Percentiles rank a stretch among this genome's conserved stretches.
Evolutionary conservation across 768 basidiomycete genomes (phyloP).

Genomic region (Agaricus blazei): DNA sequence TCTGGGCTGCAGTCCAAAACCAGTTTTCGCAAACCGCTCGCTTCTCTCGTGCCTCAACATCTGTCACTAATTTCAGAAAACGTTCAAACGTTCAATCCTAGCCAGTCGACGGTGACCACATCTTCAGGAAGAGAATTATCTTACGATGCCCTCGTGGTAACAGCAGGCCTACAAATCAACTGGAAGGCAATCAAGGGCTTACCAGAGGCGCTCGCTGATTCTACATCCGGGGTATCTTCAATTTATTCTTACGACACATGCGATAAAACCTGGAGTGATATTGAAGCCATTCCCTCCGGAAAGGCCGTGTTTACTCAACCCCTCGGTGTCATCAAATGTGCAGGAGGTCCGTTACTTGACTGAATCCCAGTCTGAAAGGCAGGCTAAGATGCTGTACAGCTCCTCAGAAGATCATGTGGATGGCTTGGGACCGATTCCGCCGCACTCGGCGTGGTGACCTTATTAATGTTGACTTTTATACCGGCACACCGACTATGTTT

Average conservation of each 20-base stretch:
- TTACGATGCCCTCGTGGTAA: constrained; percentile 87
- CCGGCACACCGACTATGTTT: constrained; percentile 95
- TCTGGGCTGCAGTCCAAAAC: constrained; percentile 75
- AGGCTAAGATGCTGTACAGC: constrained; percentile 33
- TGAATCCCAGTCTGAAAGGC: background rate
- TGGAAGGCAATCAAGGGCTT: constrained; percentile 75
- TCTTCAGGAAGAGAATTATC: constrained; percentile 60
- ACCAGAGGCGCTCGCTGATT: constrained; percentile 68
- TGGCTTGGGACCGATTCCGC: constrained; percentile 83
- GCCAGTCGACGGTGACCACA: constrained; percentile 68
- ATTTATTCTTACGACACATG: constrained; percentile 90
- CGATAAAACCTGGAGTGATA: constrained; percentile 84
- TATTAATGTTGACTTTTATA: constrained; percentile 74
- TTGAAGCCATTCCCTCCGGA: constrained; percentile 70
- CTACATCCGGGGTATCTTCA: constrained; percentile 77
- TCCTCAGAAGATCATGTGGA: constrained; percentile 95
- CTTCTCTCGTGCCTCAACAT: constrained; percentile 68
- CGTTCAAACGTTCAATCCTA: constrained; percentile 71
- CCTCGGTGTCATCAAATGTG: constrained; percentile 88
- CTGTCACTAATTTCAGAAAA: constrained; percentile 69
- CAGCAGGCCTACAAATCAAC: constrained; percentile 84
- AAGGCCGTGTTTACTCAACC: constrained; percentile 95
- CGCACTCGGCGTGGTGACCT: constrained; percentile 52
- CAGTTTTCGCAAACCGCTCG: constrained; percentile 60
- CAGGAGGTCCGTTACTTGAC: constrained; percentile 53